Conservation (phyloP, 2,329 filamentous ascomycete genomes). For the Alternaria dauci region DNA sequence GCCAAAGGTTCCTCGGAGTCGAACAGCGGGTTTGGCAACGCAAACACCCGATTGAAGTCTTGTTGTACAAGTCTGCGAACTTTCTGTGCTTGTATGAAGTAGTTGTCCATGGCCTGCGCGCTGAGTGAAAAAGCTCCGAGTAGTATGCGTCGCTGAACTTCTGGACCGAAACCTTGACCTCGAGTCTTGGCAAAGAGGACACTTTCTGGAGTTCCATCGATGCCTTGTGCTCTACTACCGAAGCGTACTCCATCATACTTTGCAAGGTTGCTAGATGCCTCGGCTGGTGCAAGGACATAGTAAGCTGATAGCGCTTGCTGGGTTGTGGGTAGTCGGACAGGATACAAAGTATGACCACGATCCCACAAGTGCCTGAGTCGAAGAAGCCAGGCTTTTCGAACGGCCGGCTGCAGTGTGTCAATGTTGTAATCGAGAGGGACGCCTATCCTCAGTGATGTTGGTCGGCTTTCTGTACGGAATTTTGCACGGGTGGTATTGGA, state of each 20-base stretch:
- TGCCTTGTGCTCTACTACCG: conserved; percentile 66
- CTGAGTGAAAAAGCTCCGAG: conserved; percentile 90
- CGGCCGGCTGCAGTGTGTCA: conserved; percentile 73
- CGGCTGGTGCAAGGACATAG: conserved; percentile 93
- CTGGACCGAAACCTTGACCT: conserved; percentile 77
- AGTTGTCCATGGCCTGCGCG: conserved; percentile 91
- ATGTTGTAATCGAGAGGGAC: conserved; percentile 86
- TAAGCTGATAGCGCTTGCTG: conserved; percentile 89
- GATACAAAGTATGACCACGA: conserved; percentile 75
- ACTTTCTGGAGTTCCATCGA: conserved; percentile 64
- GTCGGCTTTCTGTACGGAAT: conserved; percentile 9
- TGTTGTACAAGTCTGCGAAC: conserved; percentile 82
- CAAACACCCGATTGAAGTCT: conserved; percentile 86
- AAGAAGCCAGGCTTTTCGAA: conserved; percentile 74
- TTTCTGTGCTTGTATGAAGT: conserved; percentile 93
- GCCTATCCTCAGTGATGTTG: conserved; percentile 57
- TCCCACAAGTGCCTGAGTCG: conserved; percentile 67
- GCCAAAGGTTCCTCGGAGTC: conserved; percentile 31
- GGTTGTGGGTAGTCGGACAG: conserved; percentile 83
- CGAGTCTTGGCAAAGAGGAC: conserved; percentile 75
- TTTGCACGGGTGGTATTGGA: conserved; percentile 63
- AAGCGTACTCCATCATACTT: conserved; percentile 98
- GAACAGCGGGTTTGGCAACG: conserved; percentile 71
- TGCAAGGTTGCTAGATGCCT: conserved; percentile 93
- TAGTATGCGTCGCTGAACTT: conserved; percentile 86